These are phyloP conservation scores for Malus orientalis DNA, from an alignment of 306 rosid species.

Conservation along the genomic window DNA sequence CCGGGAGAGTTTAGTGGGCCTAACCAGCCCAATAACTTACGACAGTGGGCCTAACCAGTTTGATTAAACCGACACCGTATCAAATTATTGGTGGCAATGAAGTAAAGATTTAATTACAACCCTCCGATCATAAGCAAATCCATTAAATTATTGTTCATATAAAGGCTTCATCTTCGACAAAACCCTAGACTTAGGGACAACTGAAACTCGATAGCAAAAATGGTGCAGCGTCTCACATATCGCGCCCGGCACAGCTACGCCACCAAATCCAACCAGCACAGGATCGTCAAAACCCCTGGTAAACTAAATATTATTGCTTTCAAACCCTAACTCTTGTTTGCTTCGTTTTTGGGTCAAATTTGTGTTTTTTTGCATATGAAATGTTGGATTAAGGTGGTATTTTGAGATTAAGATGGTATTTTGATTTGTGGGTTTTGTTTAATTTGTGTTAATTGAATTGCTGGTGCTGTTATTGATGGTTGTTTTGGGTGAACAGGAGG, in stretches of 20 bases:
- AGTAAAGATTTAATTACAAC: not conserved
- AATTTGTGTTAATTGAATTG: not conserved
- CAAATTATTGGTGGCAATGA: not conserved
- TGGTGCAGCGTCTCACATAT: conserved; percentile 77
- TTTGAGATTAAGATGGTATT: not conserved
- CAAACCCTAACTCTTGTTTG: not conserved
- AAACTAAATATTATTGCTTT: not conserved
- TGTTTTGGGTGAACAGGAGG: conserved; percentile 40
- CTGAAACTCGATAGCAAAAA: conserved; percentile 13
- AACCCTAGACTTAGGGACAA: conserved; percentile 24
- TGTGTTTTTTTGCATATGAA: no score
- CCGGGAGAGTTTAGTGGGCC: not conserved
- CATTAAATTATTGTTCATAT: not conserved
- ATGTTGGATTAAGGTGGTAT: not conserved
- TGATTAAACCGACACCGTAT: not conserved
- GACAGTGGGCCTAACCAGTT: not conserved
- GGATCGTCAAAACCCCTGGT: conserved; percentile 77
- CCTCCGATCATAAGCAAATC: not conserved
- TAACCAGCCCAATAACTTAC: not conserved
- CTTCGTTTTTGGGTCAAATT: not conserved
- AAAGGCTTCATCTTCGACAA: conserved; percentile 2
- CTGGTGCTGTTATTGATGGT: not conserved
- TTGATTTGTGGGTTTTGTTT: not conserved
- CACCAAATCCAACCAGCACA: conserved; percentile 66
- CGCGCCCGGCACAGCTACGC: conserved; percentile 71